Conservation (phyloP, 2,329 filamentous ascomycete genomes). For the Didymella exigua region DNA sequence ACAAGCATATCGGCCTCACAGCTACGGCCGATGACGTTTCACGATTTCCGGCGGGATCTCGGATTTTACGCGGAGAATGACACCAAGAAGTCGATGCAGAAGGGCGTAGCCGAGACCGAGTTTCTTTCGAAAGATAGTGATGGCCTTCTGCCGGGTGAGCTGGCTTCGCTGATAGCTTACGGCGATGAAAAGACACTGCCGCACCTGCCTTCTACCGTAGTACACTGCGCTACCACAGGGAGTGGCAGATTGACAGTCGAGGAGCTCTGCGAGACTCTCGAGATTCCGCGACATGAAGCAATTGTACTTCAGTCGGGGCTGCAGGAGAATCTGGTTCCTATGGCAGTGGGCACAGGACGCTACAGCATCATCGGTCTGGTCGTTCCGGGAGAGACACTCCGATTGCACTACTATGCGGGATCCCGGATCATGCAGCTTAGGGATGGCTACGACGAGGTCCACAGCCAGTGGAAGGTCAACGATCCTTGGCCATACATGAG, state of each 20-base stretch:
- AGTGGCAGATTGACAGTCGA: conserved; percentile 46
- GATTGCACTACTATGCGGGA: conserved; percentile 44
- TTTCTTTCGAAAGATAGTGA: conserved; percentile 14
- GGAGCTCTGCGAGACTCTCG: conserved; percentile 46
- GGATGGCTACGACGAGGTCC: conserved; percentile 35
- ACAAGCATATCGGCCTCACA: conserved; percentile 13
- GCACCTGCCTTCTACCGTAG: conserved; percentile 33
- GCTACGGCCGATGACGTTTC: conserved; percentile 26
- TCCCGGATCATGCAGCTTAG: conserved; percentile 36
- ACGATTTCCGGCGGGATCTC: conserved; percentile 27
- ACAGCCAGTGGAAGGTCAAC: conserved; percentile 32
- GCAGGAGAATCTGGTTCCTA: conserved; percentile 47
- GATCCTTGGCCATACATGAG: conserved; percentile 51
- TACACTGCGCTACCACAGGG: conserved; percentile 44
- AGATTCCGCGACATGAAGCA: conserved; percentile 43
- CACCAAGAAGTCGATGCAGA: conserved; percentile 8
- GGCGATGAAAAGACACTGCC: conserved; percentile 33
- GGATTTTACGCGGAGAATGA: conserved; percentile 16
- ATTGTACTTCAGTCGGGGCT: conserved; percentile 56
- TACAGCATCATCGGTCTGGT: conserved; percentile 77
- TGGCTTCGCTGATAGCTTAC: conserved; percentile 36
- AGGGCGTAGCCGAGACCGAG: conserved; percentile 3
- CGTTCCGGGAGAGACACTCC: conserved; percentile 57
- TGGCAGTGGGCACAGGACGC: conserved; percentile 60
- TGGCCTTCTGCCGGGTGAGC: conserved; percentile 25